phyloP scores from a whole-genome alignment of 2,329 filamentous ascomycete species.

The Ceratocystis variospora region DNA sequence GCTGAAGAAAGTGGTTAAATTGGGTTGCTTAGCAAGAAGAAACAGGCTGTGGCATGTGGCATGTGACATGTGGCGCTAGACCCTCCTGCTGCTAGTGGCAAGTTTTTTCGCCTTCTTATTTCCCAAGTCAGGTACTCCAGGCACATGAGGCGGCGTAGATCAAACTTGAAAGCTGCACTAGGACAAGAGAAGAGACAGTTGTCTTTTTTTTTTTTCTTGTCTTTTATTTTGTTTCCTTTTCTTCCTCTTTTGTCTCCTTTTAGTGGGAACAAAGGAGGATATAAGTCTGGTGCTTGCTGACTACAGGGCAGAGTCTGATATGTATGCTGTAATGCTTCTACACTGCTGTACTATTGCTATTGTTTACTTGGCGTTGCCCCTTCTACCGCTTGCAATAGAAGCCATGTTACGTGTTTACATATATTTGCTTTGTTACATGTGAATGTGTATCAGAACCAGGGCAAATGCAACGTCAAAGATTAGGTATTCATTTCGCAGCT shows the following conservation, averaged over 20 bases:
- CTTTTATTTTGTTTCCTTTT: no score
- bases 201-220: no score
- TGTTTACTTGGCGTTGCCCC: background rate
- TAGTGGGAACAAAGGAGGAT: no score
- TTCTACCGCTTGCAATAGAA: background rate
- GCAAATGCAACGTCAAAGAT: background rate
- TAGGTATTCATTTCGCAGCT: background rate
- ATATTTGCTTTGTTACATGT: background rate
- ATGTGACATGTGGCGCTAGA: slow-evolving; percentile 1
- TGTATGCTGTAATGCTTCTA: no score
- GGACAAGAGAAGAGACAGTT: background rate
- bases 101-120: background rate
- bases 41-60: background rate
- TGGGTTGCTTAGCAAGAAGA: no score
- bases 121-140: background rate
- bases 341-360: no score
- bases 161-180: background rate
- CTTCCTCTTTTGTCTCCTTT: no score
- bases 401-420: background rate
- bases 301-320: no score
- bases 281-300: no score
- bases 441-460: background rate
- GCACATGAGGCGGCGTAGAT: background rate
- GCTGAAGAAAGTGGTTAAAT: no score
- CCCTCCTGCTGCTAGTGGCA: background rate